phyloP scores from a whole-genome alignment of 257 asterid genomes.

The Fraxinus quadrangulata region DNA sequence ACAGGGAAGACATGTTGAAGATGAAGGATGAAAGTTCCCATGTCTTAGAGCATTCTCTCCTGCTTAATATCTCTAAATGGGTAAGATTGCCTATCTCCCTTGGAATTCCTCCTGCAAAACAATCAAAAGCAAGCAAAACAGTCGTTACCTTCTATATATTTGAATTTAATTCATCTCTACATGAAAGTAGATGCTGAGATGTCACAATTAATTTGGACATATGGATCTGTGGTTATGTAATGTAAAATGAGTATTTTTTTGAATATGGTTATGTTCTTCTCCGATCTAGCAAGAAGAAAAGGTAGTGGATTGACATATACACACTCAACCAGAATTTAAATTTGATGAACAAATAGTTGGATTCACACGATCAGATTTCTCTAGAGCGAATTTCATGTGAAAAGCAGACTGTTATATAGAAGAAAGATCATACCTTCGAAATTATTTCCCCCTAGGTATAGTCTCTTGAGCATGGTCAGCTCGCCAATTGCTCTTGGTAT shows the following conservation, averaged over 20 bases:
- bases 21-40: constrained; percentile 34
- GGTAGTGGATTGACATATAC: no score
- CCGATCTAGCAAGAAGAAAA: no score
- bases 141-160: neutral
- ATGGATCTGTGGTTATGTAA: no score
- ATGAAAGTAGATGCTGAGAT: no score
- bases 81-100: constrained; percentile 42
- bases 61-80: constrained; percentile 21
- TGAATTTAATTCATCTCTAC: neutral
- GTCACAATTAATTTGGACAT: no score
- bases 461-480: constrained; percentile 15
- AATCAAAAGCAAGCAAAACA: neutral
- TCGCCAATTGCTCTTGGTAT: constrained; percentile 28
- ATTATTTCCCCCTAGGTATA: constrained; percentile 16
- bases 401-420: neutral
- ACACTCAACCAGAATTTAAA: no score
- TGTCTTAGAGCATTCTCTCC: constrained; percentile 21
- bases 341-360: no score
- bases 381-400: neutral
- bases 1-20: constrained; percentile 40
- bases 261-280: no score
- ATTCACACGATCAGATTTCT: no score
- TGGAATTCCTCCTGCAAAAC: neutral
- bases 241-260: no score
- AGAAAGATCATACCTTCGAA: neutral